A percentile compares a stretch with the other conserved stretches of the same genome.
phyloP scores from a whole-genome alignment of 345 rosid genomes.

The Arabis hirsuta region DNA sequence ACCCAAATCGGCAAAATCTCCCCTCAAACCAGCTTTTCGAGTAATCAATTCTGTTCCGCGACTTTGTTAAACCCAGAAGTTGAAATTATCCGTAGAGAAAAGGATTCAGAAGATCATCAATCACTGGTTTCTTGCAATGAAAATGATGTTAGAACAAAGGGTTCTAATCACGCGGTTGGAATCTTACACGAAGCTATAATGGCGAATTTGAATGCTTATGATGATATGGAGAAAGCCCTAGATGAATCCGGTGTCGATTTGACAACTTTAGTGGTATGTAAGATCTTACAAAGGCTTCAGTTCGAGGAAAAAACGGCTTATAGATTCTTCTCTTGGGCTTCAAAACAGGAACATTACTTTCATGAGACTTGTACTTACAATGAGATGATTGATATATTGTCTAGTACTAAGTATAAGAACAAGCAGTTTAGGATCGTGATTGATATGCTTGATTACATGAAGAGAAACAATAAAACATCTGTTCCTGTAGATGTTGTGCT shows the following conservation, averaged over 20 bases:
- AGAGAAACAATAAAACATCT: slow-evolving; percentile 55
- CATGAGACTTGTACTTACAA: slow-evolving; percentile 71
- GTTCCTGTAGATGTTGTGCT: slow-evolving; percentile 68
- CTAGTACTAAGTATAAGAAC: slow-evolving; percentile 79
- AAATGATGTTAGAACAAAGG: slow-evolving; percentile 29
- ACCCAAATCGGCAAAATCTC: slow-evolving; percentile 9
- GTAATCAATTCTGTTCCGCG: slow-evolving; percentile 36
- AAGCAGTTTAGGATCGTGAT: slow-evolving; percentile 80
- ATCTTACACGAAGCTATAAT: slow-evolving; percentile 52
- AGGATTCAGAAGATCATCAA: slow-evolving; percentile 11
- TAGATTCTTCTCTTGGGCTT: slow-evolving; percentile 87
- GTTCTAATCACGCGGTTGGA: slow-evolving; percentile 51
- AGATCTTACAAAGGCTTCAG: slow-evolving; percentile 67
- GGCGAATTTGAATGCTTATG: slow-evolving; percentile 50
- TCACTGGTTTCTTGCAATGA: slow-evolving; percentile 19
- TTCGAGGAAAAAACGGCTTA: slow-evolving; percentile 78
- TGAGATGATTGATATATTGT: slow-evolving; percentile 78
- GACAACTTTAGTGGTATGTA: slow-evolving; percentile 62
- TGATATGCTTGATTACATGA: slow-evolving; percentile 85
- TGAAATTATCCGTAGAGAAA: not conserved
- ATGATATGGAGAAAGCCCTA: slow-evolving; percentile 66
- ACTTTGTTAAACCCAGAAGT: not conserved
- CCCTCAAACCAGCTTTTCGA: not conserved
- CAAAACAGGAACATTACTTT: slow-evolving; percentile 56
- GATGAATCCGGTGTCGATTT: slow-evolving; percentile 55